These are phyloP conservation scores for Mortierella polycephala DNA, from an alignment of 371 early-diverging fungal genomes.

Conservation along the genomic window DNA sequence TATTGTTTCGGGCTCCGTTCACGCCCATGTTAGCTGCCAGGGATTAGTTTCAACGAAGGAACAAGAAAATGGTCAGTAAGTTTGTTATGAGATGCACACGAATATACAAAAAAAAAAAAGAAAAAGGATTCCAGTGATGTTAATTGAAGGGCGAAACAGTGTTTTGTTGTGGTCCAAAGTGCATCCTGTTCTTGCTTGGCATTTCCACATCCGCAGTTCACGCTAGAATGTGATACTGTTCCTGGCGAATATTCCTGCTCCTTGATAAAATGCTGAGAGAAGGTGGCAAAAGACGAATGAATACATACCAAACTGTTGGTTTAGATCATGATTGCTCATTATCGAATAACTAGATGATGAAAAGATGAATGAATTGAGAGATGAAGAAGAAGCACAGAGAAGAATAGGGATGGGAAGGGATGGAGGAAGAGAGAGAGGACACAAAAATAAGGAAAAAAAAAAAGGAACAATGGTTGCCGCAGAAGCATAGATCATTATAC, in stretches of 20 bases:
- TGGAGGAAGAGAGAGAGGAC: neutral
- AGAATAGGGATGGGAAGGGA: neutral
- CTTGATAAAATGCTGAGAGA: too few species aligned
- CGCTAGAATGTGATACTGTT: neutral
- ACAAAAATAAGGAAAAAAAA: too few species aligned
- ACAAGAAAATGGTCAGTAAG: neutral
- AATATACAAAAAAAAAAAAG: neutral
- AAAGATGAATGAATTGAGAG: neutral
- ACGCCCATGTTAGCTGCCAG: conserved; percentile 75
- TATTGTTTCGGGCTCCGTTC: conserved; percentile 53
- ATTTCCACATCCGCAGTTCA: too few species aligned
- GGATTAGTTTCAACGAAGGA: neutral
- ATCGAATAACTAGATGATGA: conserved; percentile 9
- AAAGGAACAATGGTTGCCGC: too few species aligned
- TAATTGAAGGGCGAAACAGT: too few species aligned
- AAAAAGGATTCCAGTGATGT: too few species aligned
- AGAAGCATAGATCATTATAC: too few species aligned
- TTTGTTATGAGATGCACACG: too few species aligned
- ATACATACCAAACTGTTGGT: conserved; percentile 69
- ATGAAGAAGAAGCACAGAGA: too few species aligned
- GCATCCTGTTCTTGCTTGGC: too few species aligned
- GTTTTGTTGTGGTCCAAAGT: too few species aligned
- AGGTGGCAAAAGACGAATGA: neutral
- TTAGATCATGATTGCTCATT: conserved; percentile 68
- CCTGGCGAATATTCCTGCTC: too few species aligned